Conservation (phyloP, 495 filamentous ascomycete genomes). For the Neurospora hispaniola region DNA sequence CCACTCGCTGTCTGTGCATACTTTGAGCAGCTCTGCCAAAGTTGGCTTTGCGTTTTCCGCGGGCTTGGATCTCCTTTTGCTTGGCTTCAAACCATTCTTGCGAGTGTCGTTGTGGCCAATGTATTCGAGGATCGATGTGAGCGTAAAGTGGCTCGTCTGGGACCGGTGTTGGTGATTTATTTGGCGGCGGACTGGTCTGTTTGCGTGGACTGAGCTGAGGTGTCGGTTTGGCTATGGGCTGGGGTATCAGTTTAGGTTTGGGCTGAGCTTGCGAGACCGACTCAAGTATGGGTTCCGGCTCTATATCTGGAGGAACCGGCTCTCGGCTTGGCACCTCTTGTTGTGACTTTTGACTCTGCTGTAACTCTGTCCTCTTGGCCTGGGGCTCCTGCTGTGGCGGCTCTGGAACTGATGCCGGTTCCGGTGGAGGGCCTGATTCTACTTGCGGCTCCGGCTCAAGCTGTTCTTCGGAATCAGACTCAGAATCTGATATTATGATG, state of each 20-base stretch:
- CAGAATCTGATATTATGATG: not conserved
- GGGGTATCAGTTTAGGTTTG: not conserved
- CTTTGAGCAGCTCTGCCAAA: constrained; percentile 30
- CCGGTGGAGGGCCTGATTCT: not conserved
- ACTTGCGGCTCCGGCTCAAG: not conserved
- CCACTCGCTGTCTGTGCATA: constrained; percentile 18
- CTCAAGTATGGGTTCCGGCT: not conserved
- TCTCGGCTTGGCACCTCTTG: not conserved
- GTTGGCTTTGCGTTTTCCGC: constrained; percentile 30
- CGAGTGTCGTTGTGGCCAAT: constrained; percentile 28
- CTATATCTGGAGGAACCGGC: not conserved
- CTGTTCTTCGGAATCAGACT: not conserved
- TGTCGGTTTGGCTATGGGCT: not conserved
- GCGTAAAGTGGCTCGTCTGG: constrained; percentile 15
- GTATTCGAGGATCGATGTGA: constrained; percentile 33
- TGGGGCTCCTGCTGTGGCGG: not conserved
- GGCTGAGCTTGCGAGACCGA: not conserved
- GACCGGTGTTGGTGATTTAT: not conserved
- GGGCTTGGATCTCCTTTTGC: constrained; percentile 29
- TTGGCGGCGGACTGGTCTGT: not conserved
- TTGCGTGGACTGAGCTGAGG: not conserved
- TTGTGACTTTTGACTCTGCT: not conserved
- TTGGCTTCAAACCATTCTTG: constrained; percentile 31
- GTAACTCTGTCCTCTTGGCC: not conserved
- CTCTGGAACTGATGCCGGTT: not conserved